A percentile compares a stretch with the other conserved stretches of the same genome.
These are phyloP conservation scores for Malbranchea zuffiana DNA, from an alignment of 2,329 filamentous ascomycete species.

Conservation along the genomic window DNA sequence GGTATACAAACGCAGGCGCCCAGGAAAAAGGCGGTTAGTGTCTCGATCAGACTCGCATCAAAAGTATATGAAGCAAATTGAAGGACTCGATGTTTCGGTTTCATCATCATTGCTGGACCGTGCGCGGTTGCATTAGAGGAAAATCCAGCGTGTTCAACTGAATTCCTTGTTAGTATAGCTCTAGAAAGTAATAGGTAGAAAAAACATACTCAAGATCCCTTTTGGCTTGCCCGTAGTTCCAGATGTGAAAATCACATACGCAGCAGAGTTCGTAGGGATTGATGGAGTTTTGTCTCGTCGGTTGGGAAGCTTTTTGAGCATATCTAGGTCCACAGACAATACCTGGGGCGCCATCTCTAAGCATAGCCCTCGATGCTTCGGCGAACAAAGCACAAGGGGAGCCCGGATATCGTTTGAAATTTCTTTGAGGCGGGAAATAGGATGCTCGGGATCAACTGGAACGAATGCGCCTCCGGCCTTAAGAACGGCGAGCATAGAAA, in stretches of 20 bases:
- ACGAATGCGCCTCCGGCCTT: slow-evolving; percentile 25
- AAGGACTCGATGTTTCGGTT: slow-evolving; percentile 43
- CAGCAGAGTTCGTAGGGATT: slow-evolving; percentile 19
- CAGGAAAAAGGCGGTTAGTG: slow-evolving; percentile 40
- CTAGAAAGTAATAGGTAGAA: neutral
- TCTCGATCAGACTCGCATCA: slow-evolving; percentile 40
- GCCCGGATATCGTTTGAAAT: slow-evolving; percentile 18
- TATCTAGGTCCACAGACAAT: slow-evolving; percentile 9
- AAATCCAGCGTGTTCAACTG: slow-evolving; percentile 40
- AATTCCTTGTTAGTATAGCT: slow-evolving; percentile 19
- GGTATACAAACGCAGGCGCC: slow-evolving; percentile 52
- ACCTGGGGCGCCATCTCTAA: slow-evolving; percentile 7
- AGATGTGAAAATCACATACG: slow-evolving; percentile 46
- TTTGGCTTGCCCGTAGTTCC: slow-evolving; percentile 42
- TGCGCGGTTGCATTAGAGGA: slow-evolving; percentile 46
- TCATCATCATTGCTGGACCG: slow-evolving; percentile 34
- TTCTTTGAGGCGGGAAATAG: slow-evolving; percentile 18
- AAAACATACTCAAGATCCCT: slow-evolving; percentile 48
- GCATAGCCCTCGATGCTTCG: slow-evolving; percentile 9
- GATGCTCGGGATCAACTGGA: slow-evolving; percentile 23
- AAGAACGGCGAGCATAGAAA: slow-evolving; percentile 23
- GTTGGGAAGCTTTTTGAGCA: slow-evolving; percentile 11
- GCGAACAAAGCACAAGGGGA: slow-evolving; percentile 15
- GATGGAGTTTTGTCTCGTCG: slow-evolving; percentile 8
- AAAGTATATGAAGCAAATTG: slow-evolving; percentile 42